Evolutionary conservation across 2,329 filamentous ascomycete genomes (phyloP), one percentile per base, ranked within the genome.

Genomic region (Fusarium caatingaense): DNA sequence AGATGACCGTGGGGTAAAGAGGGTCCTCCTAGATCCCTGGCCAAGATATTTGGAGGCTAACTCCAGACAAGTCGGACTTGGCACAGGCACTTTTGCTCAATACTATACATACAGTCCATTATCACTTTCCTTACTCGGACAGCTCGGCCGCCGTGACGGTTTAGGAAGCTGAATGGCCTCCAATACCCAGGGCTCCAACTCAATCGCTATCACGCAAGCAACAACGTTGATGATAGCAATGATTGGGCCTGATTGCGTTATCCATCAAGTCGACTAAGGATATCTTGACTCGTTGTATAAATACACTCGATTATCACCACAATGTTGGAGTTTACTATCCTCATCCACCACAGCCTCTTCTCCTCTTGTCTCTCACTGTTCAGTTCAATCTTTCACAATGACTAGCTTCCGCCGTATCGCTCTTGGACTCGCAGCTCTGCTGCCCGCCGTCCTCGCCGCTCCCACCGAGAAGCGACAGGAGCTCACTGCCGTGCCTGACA

Each of bases 401-500:
- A 50, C 76, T 57, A 77, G 63, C 71, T 48, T 79, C 54, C 76
- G 75, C 65, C 73, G 71, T 48, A 62, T 79, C 56, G 77, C 76
- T 46, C 70, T 79, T 56, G 70, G 66, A 54, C 53, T 79, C 16
- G 77, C 76, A 72, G 77, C 77, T 50, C 68, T 79, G 64, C 76
- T 79, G 63, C 77, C 77, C 4, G 76, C 72, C 21, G 75, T 70
- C 49, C 72, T 77, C 34, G 76, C 76, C n/a, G 76, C 76, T 25
- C 76, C 76, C 16, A 59, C 75, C 23, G 51, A 66, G 18, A 41
- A 53, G 49, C 49, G 49, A 42, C 46, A 34, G 47, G 69, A 69
- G 47, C 48, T 56, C 32, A 41, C 48, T 47, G 60, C 56, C 40
- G 42, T 53, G 2, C 67, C 71, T n/a, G 63, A 70, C 64, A 77